Evolutionary conservation across 2,329 filamentous ascomycete genomes (phyloP).

Genomic region (Colletotrichum sp.): DNA sequence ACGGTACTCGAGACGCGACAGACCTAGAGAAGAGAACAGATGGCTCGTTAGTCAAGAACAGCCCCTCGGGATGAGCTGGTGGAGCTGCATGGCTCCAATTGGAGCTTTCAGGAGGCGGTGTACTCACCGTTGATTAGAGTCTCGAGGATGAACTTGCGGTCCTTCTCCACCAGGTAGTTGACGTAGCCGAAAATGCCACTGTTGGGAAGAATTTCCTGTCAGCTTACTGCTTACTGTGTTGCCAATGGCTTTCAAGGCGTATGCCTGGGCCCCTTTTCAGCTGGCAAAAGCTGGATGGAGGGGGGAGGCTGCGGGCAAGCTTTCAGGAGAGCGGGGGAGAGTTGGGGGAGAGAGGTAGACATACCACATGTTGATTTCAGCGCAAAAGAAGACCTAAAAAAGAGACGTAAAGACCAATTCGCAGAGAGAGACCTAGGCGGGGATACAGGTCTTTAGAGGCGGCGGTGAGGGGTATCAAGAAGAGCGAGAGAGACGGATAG

Average conservation of each 20-base stretch:
- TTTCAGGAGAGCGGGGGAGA: constrained; percentile 2
- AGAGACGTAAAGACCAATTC: constrained; percentile 18
- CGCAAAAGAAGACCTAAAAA: constrained; percentile 15
- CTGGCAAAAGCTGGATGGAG: not conserved
- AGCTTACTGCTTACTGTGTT: constrained; percentile 24
- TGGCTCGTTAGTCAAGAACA: constrained; percentile 30
- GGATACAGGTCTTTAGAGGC: not conserved
- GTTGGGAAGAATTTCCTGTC: constrained; percentile 19
- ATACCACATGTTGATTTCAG: constrained; percentile 27
- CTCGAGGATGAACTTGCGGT: constrained; percentile 94
- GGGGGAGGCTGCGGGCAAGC: constrained; percentile 2
- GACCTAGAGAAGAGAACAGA: constrained; percentile 60
- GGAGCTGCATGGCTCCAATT: constrained; percentile 5
- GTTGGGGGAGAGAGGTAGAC: constrained; percentile 17
- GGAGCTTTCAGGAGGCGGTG: constrained; percentile 22
- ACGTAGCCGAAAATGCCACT: constrained; percentile 98
- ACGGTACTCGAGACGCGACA: constrained; percentile 95
- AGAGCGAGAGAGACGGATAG: constrained; percentile 21
- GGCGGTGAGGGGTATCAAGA: constrained; percentile 19
- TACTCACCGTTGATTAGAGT: constrained; percentile 91
- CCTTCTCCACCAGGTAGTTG: constrained; percentile 99
- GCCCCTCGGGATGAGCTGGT: not conserved
- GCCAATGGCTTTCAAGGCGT: not conserved
- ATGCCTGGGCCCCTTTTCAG: not conserved
- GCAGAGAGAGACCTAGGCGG: not conserved